Base-by-base conservation (phyloP, 805 yeast species). In the Spathaspora passalidarum region DNA sequence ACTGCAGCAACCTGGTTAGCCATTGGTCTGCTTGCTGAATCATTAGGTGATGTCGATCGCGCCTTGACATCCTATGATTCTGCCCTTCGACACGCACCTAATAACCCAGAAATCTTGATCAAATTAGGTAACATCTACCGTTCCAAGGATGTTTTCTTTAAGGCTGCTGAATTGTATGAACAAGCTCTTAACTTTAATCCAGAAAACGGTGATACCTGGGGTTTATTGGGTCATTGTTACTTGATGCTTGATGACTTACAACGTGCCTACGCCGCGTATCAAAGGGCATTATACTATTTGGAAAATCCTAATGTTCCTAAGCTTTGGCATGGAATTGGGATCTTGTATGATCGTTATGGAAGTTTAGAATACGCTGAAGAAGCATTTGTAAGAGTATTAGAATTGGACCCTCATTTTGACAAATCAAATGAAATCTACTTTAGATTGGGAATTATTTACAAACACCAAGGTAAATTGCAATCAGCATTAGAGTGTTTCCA, bases 301-400 rank as follows among this genome's bases (percentile, higher is more conserved):
- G 88, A 87, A 52, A 92, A 94, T 60, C 95, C 97, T 40, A 88
- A 89, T 55, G 97, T 91, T 45, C 98, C 98, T 46, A 90, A 90
- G 62, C 78, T 94, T 55, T 94, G 99, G 99, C 97, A 94, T 66
- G 99, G 99, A 0, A 92, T 94, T 53, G 99, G 99, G 29, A 94
- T 94, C 48, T 75, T 94, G 49, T 94, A 94, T 65, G 99, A 94
- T 66, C 76, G 99, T 44, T 94, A 94, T 64, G 99, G 98, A 21
- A 87, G 96, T 4, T 71, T 92, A 52, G 98, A 92, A 68, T 94
- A 92, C 59, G 99, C 99, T 3, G 99, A 94, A 65, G 99, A 94
- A 66, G 98, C 99, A 3, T 92, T 94, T 69, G 95, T 95, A 36
- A 82, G 96, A 56, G 99, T 94, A 10, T 73, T 94, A 63, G 97